These are phyloP conservation scores for Leucocoprinus sp. DNA, from an alignment of 768 basidiomycete species.

Conservation along the genomic window DNA sequence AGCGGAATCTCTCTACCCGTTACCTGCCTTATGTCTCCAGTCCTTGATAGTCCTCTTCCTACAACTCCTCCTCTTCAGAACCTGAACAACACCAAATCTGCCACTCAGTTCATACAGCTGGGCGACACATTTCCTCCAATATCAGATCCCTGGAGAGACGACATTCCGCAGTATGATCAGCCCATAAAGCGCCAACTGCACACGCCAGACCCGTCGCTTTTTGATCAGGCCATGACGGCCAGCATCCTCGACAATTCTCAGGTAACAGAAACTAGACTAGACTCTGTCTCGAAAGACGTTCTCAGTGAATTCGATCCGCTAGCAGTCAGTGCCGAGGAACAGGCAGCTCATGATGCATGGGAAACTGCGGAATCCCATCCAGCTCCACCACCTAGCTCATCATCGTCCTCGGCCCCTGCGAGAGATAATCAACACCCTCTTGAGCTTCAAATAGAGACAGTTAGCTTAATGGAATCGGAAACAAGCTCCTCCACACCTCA, in stretches of 20 bases:
- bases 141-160: slow-evolving; percentile 36
- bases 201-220: slow-evolving; percentile 35
- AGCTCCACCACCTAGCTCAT: slow-evolving; percentile 26
- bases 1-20: too few species aligned
- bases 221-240: slow-evolving; percentile 32
- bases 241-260: slow-evolving; percentile 25
- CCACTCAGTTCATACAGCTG: not conserved
- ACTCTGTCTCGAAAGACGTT: slow-evolving; percentile 30
- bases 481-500: slow-evolving; percentile 18
- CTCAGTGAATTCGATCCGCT: slow-evolving; percentile 66
- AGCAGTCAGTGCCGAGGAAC: slow-evolving; percentile 40
- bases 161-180: slow-evolving; percentile 9
- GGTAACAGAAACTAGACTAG: slow-evolving; percentile 13
- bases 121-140: slow-evolving; percentile 18
- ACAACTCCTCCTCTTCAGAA: not conserved
- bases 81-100: not conserved
- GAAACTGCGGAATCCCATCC: slow-evolving; percentile 53
- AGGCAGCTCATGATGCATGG: slow-evolving; percentile 60
- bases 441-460: not conserved
- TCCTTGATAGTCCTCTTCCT: not conserved
- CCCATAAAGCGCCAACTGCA: slow-evolving; percentile 17
- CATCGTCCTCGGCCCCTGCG: slow-evolving; percentile 26
- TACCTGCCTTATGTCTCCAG: slow-evolving; percentile 5
- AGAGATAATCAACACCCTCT: slow-evolving; percentile 22
- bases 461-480: slow-evolving; percentile 13